Evolutionary conservation across 106 monocot genomes (phyloP).

Genomic region (Dendrobium huoshanense): DNA sequence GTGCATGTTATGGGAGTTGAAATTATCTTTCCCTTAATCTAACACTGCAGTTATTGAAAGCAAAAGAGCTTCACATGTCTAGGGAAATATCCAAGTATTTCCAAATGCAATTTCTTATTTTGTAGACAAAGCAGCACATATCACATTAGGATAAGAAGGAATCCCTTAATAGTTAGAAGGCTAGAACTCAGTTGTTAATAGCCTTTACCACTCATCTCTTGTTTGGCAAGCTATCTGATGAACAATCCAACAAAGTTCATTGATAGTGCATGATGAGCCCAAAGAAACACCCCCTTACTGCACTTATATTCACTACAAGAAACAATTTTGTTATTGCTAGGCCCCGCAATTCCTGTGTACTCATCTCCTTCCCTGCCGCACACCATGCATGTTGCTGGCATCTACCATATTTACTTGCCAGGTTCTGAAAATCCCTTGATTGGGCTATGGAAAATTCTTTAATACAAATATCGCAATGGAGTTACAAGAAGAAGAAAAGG

Average conservation of each 20-base stretch:
- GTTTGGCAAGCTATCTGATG: not conserved
- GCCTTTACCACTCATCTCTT: not conserved
- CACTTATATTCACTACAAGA: not conserved
- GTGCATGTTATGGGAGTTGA: too few species aligned
- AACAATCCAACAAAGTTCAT: not conserved
- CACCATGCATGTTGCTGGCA: not conserved
- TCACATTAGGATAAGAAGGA: not conserved
- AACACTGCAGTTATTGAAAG: too few species aligned
- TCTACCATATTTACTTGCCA: not conserved
- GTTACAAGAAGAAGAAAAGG: not conserved
- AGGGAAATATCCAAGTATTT: not conserved
- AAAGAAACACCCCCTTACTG: not conserved
- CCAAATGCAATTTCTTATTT: not conserved
- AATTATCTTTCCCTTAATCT: too few species aligned
- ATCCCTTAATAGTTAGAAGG: too few species aligned
- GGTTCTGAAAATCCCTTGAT: not conserved
- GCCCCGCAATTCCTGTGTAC: not conserved
- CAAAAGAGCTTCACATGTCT: not conserved
- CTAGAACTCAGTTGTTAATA: too few species aligned
- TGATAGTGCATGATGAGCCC: not conserved
- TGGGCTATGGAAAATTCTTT: not conserved
- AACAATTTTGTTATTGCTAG: not conserved
- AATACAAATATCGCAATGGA: too few species aligned
- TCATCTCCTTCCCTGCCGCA: not conserved
- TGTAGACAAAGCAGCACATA: not conserved